Conservation (phyloP, 768 basidiomycete species). For the Termitomyces heimii region DNA sequence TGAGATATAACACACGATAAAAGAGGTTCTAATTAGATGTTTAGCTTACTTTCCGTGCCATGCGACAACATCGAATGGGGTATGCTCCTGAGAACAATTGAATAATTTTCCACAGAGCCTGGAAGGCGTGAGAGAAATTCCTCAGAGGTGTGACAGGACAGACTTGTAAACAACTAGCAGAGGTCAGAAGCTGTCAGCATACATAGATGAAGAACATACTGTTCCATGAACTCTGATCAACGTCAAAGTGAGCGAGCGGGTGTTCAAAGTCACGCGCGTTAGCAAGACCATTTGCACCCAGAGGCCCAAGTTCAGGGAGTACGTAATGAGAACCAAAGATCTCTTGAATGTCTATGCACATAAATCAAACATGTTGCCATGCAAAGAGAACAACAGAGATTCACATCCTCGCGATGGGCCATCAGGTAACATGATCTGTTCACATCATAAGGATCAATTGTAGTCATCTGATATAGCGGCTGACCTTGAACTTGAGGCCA, state of each 20-base stretch:
- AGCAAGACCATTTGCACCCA: conserved; percentile 63
- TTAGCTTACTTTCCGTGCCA: conserved; percentile 63
- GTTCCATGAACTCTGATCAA: conserved; percentile 57
- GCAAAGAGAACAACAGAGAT: conserved; percentile 9
- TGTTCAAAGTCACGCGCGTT: conserved; percentile 59
- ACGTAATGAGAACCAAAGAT: conserved; percentile 59
- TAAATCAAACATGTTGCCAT: not conserved
- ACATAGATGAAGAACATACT: conserved; percentile 27
- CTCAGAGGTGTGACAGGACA: not conserved
- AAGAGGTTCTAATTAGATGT: conserved; percentile 12
- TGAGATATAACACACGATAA: not conserved
- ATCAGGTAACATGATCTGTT: conserved; percentile 46
- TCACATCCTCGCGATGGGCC: conserved; percentile 58
- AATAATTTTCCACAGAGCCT: conserved; percentile 53
- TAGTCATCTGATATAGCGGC: too few species aligned
- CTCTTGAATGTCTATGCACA: conserved; percentile 49
- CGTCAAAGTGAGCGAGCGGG: conserved; percentile 60
- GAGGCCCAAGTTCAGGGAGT: conserved; percentile 59
- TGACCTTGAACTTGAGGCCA: conserved; percentile 62
- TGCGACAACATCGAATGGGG: conserved; percentile 69
- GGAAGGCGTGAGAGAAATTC: not conserved
- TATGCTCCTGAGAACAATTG: conserved; percentile 51
- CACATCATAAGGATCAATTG: not conserved
- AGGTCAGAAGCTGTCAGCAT: not conserved
- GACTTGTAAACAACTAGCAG: conserved; percentile 43